Base-by-base conservation (phyloP, 176 grass and related monocot genomes). In the Oryza meyeriana region DNA sequence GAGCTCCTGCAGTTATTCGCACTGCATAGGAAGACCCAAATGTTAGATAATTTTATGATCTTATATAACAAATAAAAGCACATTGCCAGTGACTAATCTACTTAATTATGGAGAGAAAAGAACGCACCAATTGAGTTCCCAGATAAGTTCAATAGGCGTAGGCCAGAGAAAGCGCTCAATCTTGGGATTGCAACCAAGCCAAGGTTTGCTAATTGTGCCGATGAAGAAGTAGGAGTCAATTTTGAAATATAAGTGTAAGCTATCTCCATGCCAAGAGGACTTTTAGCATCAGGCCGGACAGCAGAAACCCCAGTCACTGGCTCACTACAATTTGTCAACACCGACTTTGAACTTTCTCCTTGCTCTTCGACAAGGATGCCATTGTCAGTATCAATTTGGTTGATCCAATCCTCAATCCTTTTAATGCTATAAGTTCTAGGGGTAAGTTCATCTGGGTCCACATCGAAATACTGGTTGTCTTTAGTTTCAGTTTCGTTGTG, bases 221-320 rank as follows among this genome's bases (percentile, higher is more conserved):
- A 91, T 18, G 96, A 87, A 79, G 90, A 93, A 75, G 84, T 44
- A 82, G 90, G 77, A 85, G 84, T 95, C 71, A 98, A 79, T 52
- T 92, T 92, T 38, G 96, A 98, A 74, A 95, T 93, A 76, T 95
- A 98, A 67, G 86, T 91, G 81, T 98, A 95, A 24, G 92, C 96
- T 76, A 92, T 88, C 36, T 92, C 90, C 90, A 95, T 95, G 72
- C 93, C 92, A 72, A 93, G 79, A 74, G 85, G 90, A 76, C 74
- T 83, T 90, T 90, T 86, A 50, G 79, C 83, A 86, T 86, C 84
- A 76, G 81, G 79, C 20, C 83, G 66, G 41, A 83, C 83, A 83
- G 81, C 45, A 86, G 72, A 62, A 84, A 81, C 73, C 50, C 87
- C 12, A 55, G 72, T 33, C 27, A 71, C 50, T 4, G 77, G 78